Evolutionary conservation across 2,329 filamentous ascomycete genomes (phyloP), one percentile per base, ranked within the genome.

Genomic region (Aspergillus calidoustus): DNA sequence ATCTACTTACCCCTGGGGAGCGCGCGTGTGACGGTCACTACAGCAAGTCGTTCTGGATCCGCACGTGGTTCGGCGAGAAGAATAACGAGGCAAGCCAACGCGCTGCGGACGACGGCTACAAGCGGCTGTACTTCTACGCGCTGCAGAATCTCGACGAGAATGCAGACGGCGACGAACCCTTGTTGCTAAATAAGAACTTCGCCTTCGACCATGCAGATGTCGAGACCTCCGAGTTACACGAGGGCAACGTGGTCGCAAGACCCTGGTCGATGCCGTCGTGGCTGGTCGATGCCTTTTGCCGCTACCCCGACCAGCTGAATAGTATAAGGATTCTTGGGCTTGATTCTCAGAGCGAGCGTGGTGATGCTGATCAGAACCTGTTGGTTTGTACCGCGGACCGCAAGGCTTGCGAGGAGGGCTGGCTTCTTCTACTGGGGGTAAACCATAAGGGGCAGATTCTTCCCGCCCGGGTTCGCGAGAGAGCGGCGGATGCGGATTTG

Each of bases 341-440:
- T 19, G 19, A 19, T 19, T 19, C 19, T 19, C 19, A 19, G 19
- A 19, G 19, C 19, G 19, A 19, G 19, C 19, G 19, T 19, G 19
- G 7, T 38, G 31, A 38, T 38, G 5, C 4, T 8, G 7, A 38
- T 38, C 59, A 60, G 54, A 48, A 8, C 17, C 59, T 64, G 43
- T 49, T 68, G 22, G 58, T 68, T 41, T 11, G 56, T 50, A 58
- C 67, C 34, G 66, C 63, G 5, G 65, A 68, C 64, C 63, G 63
- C 23, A 66, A 64, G 57, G 63, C 66, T 11, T 67, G 63, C 43
- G 66, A 66, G 46, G 61, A 66, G 4, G 66, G 64, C 5, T 66
- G 62, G 66, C 59, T 66, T 57, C 50, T 66, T 47, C 38, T 59
- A 50, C 55, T 68, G 17, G 64, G 54, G 22, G 43, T 68, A 11